Evolutionary conservation across 768 basidiomycete species (phyloP).

Genomic region (Dacryopinax primogenitus): DNA sequence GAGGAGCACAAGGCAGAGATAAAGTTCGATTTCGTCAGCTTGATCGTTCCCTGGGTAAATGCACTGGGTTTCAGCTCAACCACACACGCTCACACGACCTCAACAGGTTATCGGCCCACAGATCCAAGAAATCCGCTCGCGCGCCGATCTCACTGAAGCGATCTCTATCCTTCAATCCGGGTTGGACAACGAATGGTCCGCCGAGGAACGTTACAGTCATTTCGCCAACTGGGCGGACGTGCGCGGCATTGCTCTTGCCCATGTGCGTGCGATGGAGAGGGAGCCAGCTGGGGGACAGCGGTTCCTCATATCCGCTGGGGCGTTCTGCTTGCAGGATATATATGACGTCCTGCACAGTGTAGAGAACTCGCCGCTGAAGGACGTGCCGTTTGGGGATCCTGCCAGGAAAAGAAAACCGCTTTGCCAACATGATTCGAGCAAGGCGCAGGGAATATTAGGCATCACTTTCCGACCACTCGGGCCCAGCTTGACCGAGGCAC

Average conservation of each 20-base stretch:
- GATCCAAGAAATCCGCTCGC: background rate
- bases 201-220: background rate
- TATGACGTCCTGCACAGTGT: slow-evolving; percentile 14
- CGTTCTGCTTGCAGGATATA: slow-evolving; percentile 25
- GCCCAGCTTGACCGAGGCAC: background rate
- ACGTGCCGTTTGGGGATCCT: background rate
- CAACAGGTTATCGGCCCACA: background rate
- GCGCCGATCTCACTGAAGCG: background rate
- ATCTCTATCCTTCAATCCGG: background rate
- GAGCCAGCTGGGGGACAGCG: slow-evolving; percentile 44
- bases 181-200: background rate
- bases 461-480: background rate
- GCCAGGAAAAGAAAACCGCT: background rate
- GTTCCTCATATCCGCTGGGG: slow-evolving; percentile 36
- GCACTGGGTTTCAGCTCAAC: background rate
- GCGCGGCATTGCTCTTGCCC: slow-evolving; percentile 43
- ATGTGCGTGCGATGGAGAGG: slow-evolving; percentile 40
- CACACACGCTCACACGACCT: background rate
- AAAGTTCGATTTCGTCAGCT: slow-evolving; percentile 12
- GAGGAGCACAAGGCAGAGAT: slow-evolving; percentile 14
- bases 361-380: background rate
- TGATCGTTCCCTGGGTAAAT: slow-evolving; percentile 6
- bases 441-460: slow-evolving; percentile 1
- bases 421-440: background rate
- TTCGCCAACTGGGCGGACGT: slow-evolving; percentile 36